A percentile compares a stretch with the other conserved stretches of the same genome.
Evolutionary conservation across 768 basidiomycete species (phyloP).

Genomic region (Suillus subalutaceus): DNA sequence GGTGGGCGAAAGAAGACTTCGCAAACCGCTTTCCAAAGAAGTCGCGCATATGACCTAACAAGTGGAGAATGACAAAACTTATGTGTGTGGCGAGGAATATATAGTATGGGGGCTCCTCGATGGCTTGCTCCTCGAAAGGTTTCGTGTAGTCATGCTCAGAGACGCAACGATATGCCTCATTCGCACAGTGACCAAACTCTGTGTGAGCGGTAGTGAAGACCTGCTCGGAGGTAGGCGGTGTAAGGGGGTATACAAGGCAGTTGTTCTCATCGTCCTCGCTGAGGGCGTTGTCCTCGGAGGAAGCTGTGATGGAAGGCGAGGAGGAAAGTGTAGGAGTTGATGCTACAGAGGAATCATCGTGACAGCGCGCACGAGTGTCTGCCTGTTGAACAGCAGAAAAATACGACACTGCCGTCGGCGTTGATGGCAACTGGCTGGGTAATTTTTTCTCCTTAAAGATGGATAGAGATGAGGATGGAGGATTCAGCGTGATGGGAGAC

Average conservation of each 20-base stretch:
- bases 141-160: constrained; percentile 58
- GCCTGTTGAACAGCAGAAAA: constrained; percentile 62
- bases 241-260: constrained; percentile 59
- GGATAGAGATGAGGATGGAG: constrained; percentile 51
- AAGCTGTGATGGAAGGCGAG: constrained; percentile 70
- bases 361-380: constrained; percentile 65
- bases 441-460: constrained; percentile 67
- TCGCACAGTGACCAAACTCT: constrained; percentile 91
- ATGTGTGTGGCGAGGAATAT: constrained; percentile 90
- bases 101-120: constrained; percentile 91
- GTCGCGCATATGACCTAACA: constrained; percentile 92
- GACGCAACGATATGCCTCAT: constrained; percentile 68
- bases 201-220: constrained; percentile 79
- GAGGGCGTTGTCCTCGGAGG: constrained; percentile 68
- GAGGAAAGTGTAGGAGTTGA: constrained; percentile 75
- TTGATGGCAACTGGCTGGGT: constrained; percentile 34
- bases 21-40: constrained; percentile 88
- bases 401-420: constrained; percentile 59
- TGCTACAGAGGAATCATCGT: constrained; percentile 46
- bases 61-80: constrained; percentile 89
- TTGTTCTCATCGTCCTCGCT: constrained; percentile 58
- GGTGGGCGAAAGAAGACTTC: constrained; percentile 70
- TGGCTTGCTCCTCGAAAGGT: constrained; percentile 54
- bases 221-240: constrained; percentile 79
- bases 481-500: constrained; percentile 67